Base-by-base conservation (phyloP, 2,329 filamentous ascomycete species). In the Claviceps cyperi region DNA sequence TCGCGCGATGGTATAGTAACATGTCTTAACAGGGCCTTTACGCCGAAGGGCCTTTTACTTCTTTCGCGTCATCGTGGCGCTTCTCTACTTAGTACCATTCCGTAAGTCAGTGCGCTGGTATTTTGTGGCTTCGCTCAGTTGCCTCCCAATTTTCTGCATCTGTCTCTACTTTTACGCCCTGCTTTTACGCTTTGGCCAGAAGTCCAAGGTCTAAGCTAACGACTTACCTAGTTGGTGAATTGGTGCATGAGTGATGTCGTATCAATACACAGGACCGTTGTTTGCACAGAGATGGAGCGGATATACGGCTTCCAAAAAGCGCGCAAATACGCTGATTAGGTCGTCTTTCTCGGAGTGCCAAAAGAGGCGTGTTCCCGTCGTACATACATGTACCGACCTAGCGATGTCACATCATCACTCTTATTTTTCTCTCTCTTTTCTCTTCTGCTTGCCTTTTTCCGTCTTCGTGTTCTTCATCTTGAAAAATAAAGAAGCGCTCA, bases 201-300 rank as follows among this genome's bases (percentile, higher is more conserved):
- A 58, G 67, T 22, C 65, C 65, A 0, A 64, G 66, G 13, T 62
- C 64, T 4, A 62, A 58, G 43, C 54, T 65, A 8, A 59, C 63
- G 0, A 64, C 22, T n/a, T n/a, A n/a, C n/a, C n/a, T 22, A 57
- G 51, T 62, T 28, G 24, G 24, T 9, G 24, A 28, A 9, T 28
- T 28, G 24, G 24, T 9, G 24, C 24, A 64, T 43, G 64, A 68
- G 50, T 62, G 58, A 21, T 68, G 60, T 53, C 63, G 60, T 48
- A 61, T 28, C 63, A 22, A 37, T 62, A 24, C 47, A 51, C 1
- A 54, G 51, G 19, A 61, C 62, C 4, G 52, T 63, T 35, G 65
- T 60, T 39, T 54, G 58, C 39, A 58, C 55, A 14, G 55, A 63
- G 47, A 63, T 64, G 8, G 46, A 59, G 40, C 52, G 58, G 43